Base-by-base conservation (phyloP, 805 yeast species). In the Candida methanosorbosa region DNA sequence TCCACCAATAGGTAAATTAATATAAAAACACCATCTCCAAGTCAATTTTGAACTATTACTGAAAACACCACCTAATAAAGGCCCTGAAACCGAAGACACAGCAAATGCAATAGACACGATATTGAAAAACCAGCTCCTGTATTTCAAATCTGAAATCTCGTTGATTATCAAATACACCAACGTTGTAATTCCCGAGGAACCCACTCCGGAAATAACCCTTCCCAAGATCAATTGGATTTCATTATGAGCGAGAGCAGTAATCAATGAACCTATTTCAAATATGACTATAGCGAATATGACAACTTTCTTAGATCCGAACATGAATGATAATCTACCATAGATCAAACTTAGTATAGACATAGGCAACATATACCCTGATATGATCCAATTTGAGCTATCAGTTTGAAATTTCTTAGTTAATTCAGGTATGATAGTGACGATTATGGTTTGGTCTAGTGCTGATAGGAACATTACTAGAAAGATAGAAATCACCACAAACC, bases 11-110 rank as follows among this genome's bases (percentile, higher is more conserved):
- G 86, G 84, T 25, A 81, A 52, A 52, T 80, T 81, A 41, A 81
- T 64, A 55, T 74, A 81, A 50, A 79, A 81, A 46, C 84, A 75
- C 85, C 87, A 79, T 46, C 87, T 63, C 87, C 87, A 81, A 14
- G 75, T 57, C 7, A 31, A 18, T 24, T 17, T 23, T 2, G 72
- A 57, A 3, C 80, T 66, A 16, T 35, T 38, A 17, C 45, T 40
- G 38, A 81, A 70, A 0, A 75, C 76, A 25, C 86, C 86, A 14
- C 85, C 85, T 14, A 80, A 49, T 29, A 77, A 59, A 0, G 87
- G 87, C 1, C 86, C 86, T 16, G 64, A 43, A 8, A 72, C 77
- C 5, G 72, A 63, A 0, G 79, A 68, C 3, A 71, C 56, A 2
- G 72, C 69, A 41, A 64, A 74, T 1, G 72, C 64, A 4, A 64